Evolutionary conservation across 345 rosid species (phyloP), one percentile per base, ranked within the genome.

Genomic region (Boechera stricta): DNA sequence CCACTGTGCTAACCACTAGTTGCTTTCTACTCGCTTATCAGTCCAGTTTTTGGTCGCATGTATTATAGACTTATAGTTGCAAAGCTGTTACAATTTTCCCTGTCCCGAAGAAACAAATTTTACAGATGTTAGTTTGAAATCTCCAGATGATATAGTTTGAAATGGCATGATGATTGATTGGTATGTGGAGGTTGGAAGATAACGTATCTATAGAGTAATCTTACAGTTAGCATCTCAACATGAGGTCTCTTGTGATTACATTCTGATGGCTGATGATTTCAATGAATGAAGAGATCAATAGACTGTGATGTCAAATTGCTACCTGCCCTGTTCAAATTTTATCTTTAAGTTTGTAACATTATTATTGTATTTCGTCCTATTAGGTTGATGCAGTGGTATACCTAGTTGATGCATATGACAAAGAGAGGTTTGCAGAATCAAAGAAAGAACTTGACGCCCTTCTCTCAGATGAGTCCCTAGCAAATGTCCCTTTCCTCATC

Each of bases 321-420:
- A 32, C 18, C 11, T 16, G 7, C 11, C 21, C 21, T 44, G 24
- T 41, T 42, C 12, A 15, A 9, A 45, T 29, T 15, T 11, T 11
- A 38, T 26, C n/a, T 68, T 54, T 6, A 69, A 6, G 24, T 51
- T 29, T 51, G 54, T 63, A 52, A 52, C 63, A 31, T 51, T 53
- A n/a, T 6, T 52, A 18, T 54, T 54, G 6, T 12, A 45, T 42
- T 48, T 42, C 42, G 0, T 52, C 15, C 54, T 61, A 72, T 74
- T 62, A 88, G 89, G 88, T 89, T 68, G 94, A 87, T 78, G 89
- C 89, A 32, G 85, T 86, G 74, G 85, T 86, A 4, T 86, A 88
- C 84, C 78, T 88, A 36, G 95, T 88, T 35, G 92, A 88, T 79
- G 92, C 95, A 74, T 86, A 56, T 77, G 92, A 86, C 81, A 82